Evolutionary conservation across 371 early-diverging fungal species (phyloP), one percentile per base, ranked within the genome.

Genomic region (Agmasoma carcini): DNA sequence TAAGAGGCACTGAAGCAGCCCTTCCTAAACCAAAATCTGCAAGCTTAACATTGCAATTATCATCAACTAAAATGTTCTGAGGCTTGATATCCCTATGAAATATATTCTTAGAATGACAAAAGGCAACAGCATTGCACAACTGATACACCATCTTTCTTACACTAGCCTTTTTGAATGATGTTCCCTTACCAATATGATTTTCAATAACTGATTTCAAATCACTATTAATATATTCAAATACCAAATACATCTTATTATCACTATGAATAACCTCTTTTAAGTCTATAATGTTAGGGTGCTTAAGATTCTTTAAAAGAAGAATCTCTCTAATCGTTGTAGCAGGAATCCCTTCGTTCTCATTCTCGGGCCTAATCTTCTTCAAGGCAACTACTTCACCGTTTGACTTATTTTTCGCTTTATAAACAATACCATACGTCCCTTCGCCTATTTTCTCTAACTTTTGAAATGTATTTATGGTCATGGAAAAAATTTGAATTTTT

Each of bases 391-490:
- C 80, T 59, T 86, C 87, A 33, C 84, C 83, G 30, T 84, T 85
- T 12, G 80, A 71, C 63, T 81, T 80, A 65, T 82, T 83, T 75
- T 83, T 80, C 61, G 90, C 97, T 78, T 90, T 93, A 80, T 83
- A 94, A n/a, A 98, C 96, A 4, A 85, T 88, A n/a, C 92, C 99
- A 69, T 98, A 98, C 23, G 99, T 95, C 30, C 99, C 95, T 78
- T 91, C 92, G 37, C 92, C 92, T 51, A 94, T 80, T 75, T 90
- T 88, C 69, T 88, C 88, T 38, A 83, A 74, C 47, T 83, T 81
- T 56, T 80, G 72, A 73, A 85, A 89, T 34, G 68, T 62, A 25
- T 67, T 66, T 27, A 60, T 56, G 66, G 51, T 56, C 20, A 15
- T 59, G 41, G 31, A 36, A 33, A 46, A 38, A 30, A 39, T 22